These are phyloP conservation scores for Myriosclerotinia scirpicola DNA, from an alignment of 2,329 filamentous ascomycete species.

Conservation along the genomic window DNA sequence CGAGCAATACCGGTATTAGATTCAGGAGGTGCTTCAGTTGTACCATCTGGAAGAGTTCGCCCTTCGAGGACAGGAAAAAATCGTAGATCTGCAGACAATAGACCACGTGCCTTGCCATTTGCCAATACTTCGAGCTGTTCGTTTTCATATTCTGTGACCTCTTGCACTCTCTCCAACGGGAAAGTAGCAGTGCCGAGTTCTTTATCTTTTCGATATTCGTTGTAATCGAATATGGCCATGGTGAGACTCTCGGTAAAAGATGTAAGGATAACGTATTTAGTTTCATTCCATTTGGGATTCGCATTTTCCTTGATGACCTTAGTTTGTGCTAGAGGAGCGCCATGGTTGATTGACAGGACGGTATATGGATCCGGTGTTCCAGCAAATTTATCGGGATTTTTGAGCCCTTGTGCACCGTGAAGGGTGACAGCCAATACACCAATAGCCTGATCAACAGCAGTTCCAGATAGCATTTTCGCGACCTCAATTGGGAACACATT, in stretches of 20 bases:
- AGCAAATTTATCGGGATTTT: slow-evolving; percentile 92
- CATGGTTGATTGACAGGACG: slow-evolving; percentile 78
- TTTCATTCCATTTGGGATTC: slow-evolving; percentile 94
- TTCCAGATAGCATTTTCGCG: slow-evolving; percentile 95
- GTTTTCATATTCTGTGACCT: slow-evolving; percentile 76
- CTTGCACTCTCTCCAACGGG: slow-evolving; percentile 76
- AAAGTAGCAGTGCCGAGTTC: slow-evolving; percentile 88
- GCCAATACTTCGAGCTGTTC: slow-evolving; percentile 79
- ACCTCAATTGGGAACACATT: slow-evolving; percentile 99
- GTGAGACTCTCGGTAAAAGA: slow-evolving; percentile 87
- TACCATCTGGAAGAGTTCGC: slow-evolving; percentile 71
- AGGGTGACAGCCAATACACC: slow-evolving; percentile 90
- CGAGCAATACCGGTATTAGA: slow-evolving; percentile 91
- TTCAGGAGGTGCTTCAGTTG: slow-evolving; percentile 76
- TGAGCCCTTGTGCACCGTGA: slow-evolving; percentile 86
- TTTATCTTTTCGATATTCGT: slow-evolving; percentile 95
- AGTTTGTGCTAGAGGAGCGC: slow-evolving; percentile 79
- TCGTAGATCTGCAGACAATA: slow-evolving; percentile 77
- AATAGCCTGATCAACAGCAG: slow-evolving; percentile 90
- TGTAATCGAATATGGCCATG: slow-evolving; percentile 85
- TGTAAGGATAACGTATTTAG: slow-evolving; percentile 90
- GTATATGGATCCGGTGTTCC: slow-evolving; percentile 91
- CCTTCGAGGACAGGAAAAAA: slow-evolving; percentile 92
- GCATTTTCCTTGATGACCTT: slow-evolving; percentile 83
- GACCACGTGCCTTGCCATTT: slow-evolving; percentile 80